Evolutionary conservation across 495 filamentous ascomycete species (phyloP), one percentile per base, ranked within the genome.

Genomic region (Neurospora pannonica): DNA sequence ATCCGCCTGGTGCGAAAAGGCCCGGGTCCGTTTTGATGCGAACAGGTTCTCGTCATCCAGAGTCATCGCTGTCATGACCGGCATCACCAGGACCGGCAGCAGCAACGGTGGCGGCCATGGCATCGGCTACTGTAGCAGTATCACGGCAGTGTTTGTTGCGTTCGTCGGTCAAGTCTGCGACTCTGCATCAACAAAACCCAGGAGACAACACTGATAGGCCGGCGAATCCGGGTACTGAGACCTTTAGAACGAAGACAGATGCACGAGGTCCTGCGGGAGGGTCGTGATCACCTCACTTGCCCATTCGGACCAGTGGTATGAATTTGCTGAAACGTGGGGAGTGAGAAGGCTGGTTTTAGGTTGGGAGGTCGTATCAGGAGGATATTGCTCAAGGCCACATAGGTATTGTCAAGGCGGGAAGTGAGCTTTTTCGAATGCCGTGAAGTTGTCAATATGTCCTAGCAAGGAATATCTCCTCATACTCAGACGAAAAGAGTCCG

Each of bases 41-140:
- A 71, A 72, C 43, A 34, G 70, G 73, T 74, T 71, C 70, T 74
- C 73, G 70, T 69, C 73, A 74, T 72, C 70, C 36, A 34, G 13
- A 34, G 54, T 34, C 28, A 67, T 67, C 54, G 54, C 28, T 67
- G 54, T 36, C 54, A 67, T 67, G 28, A 34, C 54, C 54, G 54
- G 54, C 54, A 67, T 24, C 24, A 62, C 54, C 54, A 62, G 54
- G 13, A 31, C 54, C 54, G 54, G 24, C 54, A 31, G 54, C 54
- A 67, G 28, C 54, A 67, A 67, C 54, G 54, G 54, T 67, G 54
- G 54, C 7, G 28, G 54, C 28, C 54, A 67, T 34, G 54, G 28
- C 28, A 67, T 67, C 54, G 28, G 28, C 54, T 67, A 67, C 54
- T 67, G 54, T 67, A 34, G 54, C 28, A 67, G 28, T 67, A 67